Evolutionary conservation across 2,329 filamentous ascomycete genomes (phyloP).

Genomic region (Davidsoniella eucalypti): DNA sequence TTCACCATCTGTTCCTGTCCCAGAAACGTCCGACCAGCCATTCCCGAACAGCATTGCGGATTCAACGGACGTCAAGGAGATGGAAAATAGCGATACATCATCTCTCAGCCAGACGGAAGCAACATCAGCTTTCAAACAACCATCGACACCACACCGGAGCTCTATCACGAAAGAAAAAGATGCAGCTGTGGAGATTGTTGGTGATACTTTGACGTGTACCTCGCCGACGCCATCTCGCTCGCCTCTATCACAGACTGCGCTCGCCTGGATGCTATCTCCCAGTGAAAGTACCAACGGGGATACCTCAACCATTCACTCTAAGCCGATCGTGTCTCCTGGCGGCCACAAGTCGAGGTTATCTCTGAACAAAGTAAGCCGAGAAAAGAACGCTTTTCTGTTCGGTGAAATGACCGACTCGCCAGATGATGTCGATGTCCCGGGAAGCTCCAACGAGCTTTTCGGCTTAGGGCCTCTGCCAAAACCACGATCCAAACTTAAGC

Average conservation of each 20-base stretch:
- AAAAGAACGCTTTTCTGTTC: slow-evolving; percentile 43
- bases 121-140: too few relatives aligned
- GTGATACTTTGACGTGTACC: background rate
- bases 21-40: background rate
- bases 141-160: too few relatives aligned
- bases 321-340: slow-evolving; percentile 18
- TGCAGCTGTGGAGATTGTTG: too few relatives aligned
- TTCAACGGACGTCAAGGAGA: too few relatives aligned
- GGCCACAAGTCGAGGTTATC: slow-evolving; percentile 13
- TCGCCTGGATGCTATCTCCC: slow-evolving; percentile 62
- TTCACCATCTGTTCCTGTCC: too few relatives aligned
- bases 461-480: slow-evolving; percentile 32
- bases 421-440: slow-evolving; percentile 17
- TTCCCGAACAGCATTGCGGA: too few relatives aligned
- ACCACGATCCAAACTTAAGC: background rate
- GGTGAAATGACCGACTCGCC: slow-evolving; percentile 31
- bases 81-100: too few relatives aligned
- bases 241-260: slow-evolving; percentile 55
- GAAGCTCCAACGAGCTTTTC: slow-evolving; percentile 34
- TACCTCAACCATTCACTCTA: slow-evolving; percentile 15
- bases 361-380: slow-evolving; percentile 25
- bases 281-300: slow-evolving; percentile 21
- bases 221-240: slow-evolving; percentile 41
- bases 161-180: too few relatives aligned
- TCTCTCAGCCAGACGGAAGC: too few relatives aligned